Conservation (phyloP, 2,329 filamentous ascomycete species). For the Fusarium sp. region DNA sequence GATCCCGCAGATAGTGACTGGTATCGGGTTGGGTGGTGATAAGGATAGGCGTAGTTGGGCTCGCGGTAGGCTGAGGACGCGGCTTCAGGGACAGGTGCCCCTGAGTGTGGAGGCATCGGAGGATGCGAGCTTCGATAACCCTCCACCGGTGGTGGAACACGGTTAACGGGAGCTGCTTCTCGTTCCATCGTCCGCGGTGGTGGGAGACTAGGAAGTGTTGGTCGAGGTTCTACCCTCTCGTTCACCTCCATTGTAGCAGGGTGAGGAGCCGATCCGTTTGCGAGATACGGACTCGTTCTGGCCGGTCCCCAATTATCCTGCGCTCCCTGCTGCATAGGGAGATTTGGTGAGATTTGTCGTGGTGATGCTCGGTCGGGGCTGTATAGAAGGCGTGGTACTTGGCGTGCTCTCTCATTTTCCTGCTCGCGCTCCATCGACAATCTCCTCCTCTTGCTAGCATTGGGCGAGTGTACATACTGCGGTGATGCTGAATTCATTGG, state of each 20-base stretch:
- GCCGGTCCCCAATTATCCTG: constrained; percentile 51
- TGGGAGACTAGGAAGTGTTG: constrained; percentile 56
- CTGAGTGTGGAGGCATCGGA: constrained; percentile 35
- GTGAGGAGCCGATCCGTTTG: constrained; percentile 42
- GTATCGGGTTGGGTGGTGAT: constrained; percentile 57
- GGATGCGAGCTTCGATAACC: constrained; percentile 49
- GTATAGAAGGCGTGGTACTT: constrained; percentile 60
- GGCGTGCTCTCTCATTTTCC: constrained; percentile 54
- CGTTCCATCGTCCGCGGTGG: constrained; percentile 52
- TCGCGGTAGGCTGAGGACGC: constrained; percentile 48
- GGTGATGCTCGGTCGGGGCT: constrained; percentile 48
- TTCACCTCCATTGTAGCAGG: constrained; percentile 48
- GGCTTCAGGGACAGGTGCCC: constrained; percentile 48
- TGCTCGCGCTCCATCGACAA: constrained; percentile 56
- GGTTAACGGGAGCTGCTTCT: constrained; percentile 46
- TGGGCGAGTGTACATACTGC: constrained; percentile 63
- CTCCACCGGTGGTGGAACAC: constrained; percentile 50
- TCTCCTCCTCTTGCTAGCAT: constrained; percentile 60
- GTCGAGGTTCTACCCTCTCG: constrained; percentile 52
- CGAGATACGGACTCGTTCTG: constrained; percentile 50
- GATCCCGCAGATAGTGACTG: constrained; percentile 61
- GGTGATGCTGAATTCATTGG: constrained; percentile 52
- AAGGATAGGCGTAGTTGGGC: constrained; percentile 51
- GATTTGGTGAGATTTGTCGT: constrained; percentile 52
- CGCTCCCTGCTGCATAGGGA: constrained; percentile 38